Base-by-base conservation (phyloP, 116 monocot species). In the Phalaenopsis hybrid region DNA sequence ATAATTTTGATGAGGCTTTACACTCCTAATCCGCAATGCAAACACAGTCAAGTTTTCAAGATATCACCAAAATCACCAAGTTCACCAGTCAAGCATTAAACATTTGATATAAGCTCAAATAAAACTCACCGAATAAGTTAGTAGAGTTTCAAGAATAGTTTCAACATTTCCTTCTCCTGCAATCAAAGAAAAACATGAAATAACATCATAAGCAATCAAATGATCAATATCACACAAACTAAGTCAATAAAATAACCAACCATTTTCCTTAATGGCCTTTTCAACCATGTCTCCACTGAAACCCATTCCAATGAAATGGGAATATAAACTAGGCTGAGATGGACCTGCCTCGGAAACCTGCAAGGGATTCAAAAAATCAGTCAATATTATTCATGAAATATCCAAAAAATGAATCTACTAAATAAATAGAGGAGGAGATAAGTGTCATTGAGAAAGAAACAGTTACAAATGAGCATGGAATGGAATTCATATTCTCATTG, bases 231-330 rank as follows among this genome's bases (percentile, higher is more conserved):
- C 21, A 1, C 25, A 33, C 49, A 58, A 83, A 49, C 15, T n/a
- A 0, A 82, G 21, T 3, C 78, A 82, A 44, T 4, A 77, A 15
- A 50, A 83, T 6, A 18, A 83, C 84, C 59, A 13, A 92, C 95
- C 89, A 82, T 86, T 87, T 17, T 92, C 79, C 78, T 88, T 68
- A 0, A 95, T 86, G 23, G 92, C 95, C 76, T 88, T 89, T 23
- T 52, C 81, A 49, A 95, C 88, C 85, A 89, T 81, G 4, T 92
- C 86, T 72, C 88, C 78, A 0, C 85, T 23, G 43, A 95, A 95
- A 3, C 95, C 95, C 95, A 95, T 95, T 7, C 37, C 84, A 28
- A 91, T 78, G 63, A 86, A 92, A 55, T 87, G 78, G 10, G 86
- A 76, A 51, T 79, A 50, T 80, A 86, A 65, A 5, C 74, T 79